Evolutionary conservation across 177 flowering plant species (phyloP).

Genomic region (Vitis hybrid): DNA sequence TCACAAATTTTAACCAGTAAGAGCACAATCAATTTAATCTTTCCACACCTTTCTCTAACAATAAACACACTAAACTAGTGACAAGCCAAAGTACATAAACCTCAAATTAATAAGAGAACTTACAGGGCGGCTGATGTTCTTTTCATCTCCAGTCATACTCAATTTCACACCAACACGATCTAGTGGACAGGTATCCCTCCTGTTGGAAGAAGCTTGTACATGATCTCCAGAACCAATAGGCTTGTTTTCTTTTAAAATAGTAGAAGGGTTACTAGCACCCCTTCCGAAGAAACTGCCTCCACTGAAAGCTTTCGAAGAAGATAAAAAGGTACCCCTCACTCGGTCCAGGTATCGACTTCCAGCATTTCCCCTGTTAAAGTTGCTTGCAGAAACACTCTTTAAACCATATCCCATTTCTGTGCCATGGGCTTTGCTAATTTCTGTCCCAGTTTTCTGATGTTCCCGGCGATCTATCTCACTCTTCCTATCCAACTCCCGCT

Average conservation of each 20-base stretch:
- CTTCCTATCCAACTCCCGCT: constrained; percentile 55
- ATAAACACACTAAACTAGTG: not conserved
- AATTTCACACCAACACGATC: constrained; percentile 41
- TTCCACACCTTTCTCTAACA: not conserved
- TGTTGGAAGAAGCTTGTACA: constrained; percentile 35
- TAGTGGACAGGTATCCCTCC: constrained; percentile 50
- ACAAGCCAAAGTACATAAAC: not conserved
- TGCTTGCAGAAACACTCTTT: constrained; percentile 37
- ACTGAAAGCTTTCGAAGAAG: constrained; percentile 79
- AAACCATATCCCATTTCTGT: constrained; percentile 41
- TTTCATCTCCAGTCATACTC: constrained; percentile 50
- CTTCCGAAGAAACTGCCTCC: constrained; percentile 74
- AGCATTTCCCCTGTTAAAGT: constrained; percentile 48
- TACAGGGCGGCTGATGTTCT: constrained; percentile 50
- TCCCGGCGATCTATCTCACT: constrained; percentile 57
- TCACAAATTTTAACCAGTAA: not conserved
- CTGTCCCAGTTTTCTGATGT: constrained; percentile 40
- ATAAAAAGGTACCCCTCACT: constrained; percentile 75
- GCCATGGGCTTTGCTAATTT: constrained; percentile 35
- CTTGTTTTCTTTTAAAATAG: constrained; percentile 53
- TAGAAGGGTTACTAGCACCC: constrained; percentile 37
- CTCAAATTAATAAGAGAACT: constrained; percentile 27
- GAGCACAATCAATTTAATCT: not conserved
- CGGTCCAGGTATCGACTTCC: constrained; percentile 78
- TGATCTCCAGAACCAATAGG: constrained; percentile 43